A percentile compares a stretch with the other conserved stretches of the same genome.
Evolutionary conservation across 306 rosid species (phyloP).

Genomic region (Lagenaria siceraria): DNA sequence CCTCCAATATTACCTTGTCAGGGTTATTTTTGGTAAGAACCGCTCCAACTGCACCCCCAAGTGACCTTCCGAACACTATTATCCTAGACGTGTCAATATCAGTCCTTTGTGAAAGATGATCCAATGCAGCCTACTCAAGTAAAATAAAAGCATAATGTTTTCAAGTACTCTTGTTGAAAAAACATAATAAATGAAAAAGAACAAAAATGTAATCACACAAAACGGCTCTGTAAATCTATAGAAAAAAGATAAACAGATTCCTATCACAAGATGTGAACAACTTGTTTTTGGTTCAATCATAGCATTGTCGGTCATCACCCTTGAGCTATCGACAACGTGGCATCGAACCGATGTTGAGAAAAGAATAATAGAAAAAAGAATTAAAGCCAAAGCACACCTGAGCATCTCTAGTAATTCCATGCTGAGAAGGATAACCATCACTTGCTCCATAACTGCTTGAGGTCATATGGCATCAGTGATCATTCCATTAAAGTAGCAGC

Average conservation of each 20-base stretch:
- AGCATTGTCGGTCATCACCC: too few species aligned
- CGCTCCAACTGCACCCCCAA: conserved; percentile 99
- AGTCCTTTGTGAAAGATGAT: conserved; percentile 85
- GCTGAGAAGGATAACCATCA: conserved; percentile 97
- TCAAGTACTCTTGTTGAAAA: background rate
- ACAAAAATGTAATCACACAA: too few species aligned
- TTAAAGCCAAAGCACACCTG: conserved; percentile 43
- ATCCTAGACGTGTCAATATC: conserved; percentile 89
- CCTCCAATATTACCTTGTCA: conserved; percentile 55
- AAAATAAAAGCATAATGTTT: background rate
- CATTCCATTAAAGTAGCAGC: conserved; percentile 14
- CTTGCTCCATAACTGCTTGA: conserved; percentile 80
- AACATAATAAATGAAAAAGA: background rate
- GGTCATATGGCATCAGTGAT: conserved; percentile 11
- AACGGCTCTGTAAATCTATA: too few species aligned
- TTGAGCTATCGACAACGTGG: too few species aligned
- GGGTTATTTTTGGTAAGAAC: conserved; percentile 75
- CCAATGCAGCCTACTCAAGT: conserved; percentile 74
- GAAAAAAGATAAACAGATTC: too few species aligned
- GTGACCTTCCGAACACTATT: conserved; percentile 94
- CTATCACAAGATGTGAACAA: too few species aligned
- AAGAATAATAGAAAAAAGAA: background rate
- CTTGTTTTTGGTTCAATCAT: too few species aligned
- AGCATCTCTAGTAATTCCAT: conserved; percentile 81
- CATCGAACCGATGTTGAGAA: background rate